These are phyloP conservation scores for Geotrichum candidum DNA, from an alignment of 1,139 yeast genomes.

Conservation along the genomic window DNA sequence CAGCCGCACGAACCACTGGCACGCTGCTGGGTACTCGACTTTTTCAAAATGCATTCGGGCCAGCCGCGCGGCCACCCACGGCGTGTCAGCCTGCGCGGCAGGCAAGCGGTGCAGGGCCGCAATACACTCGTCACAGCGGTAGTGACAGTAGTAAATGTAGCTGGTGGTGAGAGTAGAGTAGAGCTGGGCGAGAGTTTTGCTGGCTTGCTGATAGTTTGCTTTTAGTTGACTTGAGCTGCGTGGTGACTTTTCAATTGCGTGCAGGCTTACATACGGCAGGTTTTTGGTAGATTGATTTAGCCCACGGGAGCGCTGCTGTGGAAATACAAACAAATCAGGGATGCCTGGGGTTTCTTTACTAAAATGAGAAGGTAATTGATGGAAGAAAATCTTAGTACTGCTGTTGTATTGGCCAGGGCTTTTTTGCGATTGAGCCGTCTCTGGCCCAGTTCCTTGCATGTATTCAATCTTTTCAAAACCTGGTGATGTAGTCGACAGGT, in stretches of 20 bases:
- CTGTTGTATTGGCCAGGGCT: neutral
- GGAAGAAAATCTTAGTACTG: neutral
- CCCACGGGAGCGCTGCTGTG: neutral
- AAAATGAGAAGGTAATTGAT: neutral
- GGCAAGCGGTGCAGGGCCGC: conserved; percentile 59
- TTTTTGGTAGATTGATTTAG: neutral
- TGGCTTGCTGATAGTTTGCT: neutral
- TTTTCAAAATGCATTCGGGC: conserved; percentile 85
- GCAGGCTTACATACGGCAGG: neutral
- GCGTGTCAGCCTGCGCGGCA: conserved; percentile 60
- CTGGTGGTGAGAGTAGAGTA: conserved; percentile 62
- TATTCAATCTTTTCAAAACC: neutral
- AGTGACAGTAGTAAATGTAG: conserved; percentile 56
- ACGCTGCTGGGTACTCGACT: conserved; percentile 77
- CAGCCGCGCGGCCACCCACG: conserved; percentile 77
- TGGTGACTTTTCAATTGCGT: neutral
- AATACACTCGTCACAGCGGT: conserved; percentile 77
- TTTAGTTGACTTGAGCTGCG: neutral
- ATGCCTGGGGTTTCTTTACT: neutral
- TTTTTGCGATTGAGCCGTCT: neutral
- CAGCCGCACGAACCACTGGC: conserved; percentile 53
- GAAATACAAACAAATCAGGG: neutral
- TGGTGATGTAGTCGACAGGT: neutral
- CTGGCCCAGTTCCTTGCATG: neutral
- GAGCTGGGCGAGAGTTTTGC: conserved; percentile 36